Base-by-base conservation (phyloP, 1,139 yeast species). In the Meyerozyma carpophila region DNA sequence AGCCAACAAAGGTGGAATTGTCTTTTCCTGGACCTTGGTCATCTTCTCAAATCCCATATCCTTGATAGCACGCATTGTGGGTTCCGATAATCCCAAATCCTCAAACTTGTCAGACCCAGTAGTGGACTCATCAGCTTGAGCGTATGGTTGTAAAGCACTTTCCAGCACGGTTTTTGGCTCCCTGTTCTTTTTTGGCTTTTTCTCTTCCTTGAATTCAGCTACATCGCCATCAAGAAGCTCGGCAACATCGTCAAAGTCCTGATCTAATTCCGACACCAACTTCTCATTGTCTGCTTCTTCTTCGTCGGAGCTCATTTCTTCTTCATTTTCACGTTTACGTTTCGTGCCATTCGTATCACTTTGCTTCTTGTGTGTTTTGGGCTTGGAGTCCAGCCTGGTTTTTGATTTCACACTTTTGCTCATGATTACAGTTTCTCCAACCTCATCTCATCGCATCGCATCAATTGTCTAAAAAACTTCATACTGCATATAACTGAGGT, bases 11-110 rank as follows among this genome's bases (percentile, higher is more conserved):
- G 98, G 97, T 8, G 98, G 98, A 46, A 91, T 91, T 13, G 98
- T 89, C 63, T 90, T 82, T 32, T 95, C 86, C 66, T 91, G 98
- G 11, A 91, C 97, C 47, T 84, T 79, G 5, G 98, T 93, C 97
- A 91, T 88, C 46, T 73, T 84, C 16, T 79, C 73, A 68, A 91
- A 91, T 1, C 96, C 97, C 96, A 93, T 86, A 37, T 81, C 83
- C 38, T 72, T 70, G 50, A 91, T 83, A 29, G 96, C 94, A 58
- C 81, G 79, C 59, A 82, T 61, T 4, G 97, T 90, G 44, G 89
- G 93, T 45, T 75, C 84, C 5, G 96, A 87, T 37, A 91, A 75
- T n/a, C 74, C 77, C 3, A 71, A 72, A 37, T 70, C 62, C 36
- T 77, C 78, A 48, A 91, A 78, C 39, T 59, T 61, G 37, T 64